A percentile compares a stretch with the other conserved stretches of the same genome.
These are phyloP conservation scores for Apiotrichum akiyoshidainum DNA, from an alignment of 1,284 basidiomycete species.

Conservation along the genomic window DNA sequence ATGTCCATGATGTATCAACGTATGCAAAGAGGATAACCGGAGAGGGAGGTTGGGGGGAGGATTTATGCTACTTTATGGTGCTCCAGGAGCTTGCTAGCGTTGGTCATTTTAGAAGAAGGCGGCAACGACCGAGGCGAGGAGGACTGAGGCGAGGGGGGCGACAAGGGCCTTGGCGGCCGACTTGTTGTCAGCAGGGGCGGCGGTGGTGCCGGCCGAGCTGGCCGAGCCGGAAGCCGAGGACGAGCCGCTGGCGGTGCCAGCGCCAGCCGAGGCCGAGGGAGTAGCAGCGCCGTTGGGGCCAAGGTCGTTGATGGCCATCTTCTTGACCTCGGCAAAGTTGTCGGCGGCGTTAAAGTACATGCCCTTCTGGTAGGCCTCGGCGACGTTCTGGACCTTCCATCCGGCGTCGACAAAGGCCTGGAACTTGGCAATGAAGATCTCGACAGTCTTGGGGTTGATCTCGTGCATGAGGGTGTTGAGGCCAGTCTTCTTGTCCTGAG, in stretches of 20 bases:
- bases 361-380: constrained; percentile 36
- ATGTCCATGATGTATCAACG: constrained; percentile 5
- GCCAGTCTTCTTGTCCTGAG: constrained; percentile 26
- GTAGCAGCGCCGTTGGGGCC: constrained; percentile 4
- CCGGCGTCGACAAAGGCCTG: constrained; percentile 34
- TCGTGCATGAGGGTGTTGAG: constrained; percentile 44
- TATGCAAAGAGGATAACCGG: constrained; percentile 1
- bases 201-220: neutral
- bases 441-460: constrained; percentile 34
- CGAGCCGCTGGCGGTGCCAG: neutral
- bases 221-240: neutral
- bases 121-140: neutral
- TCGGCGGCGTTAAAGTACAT: constrained; percentile 44
- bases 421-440: constrained; percentile 39
- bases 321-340: constrained; percentile 28
- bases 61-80: neutral
- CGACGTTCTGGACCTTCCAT: constrained; percentile 41
- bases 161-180: neutral
- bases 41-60: neutral
- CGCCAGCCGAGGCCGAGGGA: neutral
- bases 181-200: neutral
- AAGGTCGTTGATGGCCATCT: constrained; percentile 27
- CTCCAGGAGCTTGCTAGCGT: neutral
- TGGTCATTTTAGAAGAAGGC: neutral
- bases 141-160: neutral